Evolutionary conservation across 768 basidiomycete species (phyloP).

Genomic region (Fomitopsis pulvina): DNA sequence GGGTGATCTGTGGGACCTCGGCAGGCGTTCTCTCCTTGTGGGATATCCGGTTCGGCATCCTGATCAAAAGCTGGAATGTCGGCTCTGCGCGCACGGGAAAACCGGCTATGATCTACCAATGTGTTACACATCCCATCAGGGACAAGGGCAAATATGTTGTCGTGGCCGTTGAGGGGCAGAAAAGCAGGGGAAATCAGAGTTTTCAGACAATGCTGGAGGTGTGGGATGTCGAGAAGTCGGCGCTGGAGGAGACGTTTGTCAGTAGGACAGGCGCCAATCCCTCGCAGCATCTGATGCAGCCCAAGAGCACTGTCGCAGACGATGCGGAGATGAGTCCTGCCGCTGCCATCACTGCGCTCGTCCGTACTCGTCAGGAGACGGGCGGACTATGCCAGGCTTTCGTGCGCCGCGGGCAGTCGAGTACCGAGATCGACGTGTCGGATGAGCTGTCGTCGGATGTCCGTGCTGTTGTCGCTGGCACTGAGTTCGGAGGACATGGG

Average conservation of each 20-base stretch:
- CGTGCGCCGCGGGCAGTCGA: slow-evolving; percentile 10
- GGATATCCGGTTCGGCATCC: slow-evolving; percentile 91
- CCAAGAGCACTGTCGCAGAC: slow-evolving; percentile 41
- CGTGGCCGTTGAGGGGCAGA: slow-evolving; percentile 59
- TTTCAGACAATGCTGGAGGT: slow-evolving; percentile 65
- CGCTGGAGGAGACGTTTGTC: slow-evolving; percentile 74
- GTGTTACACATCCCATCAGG: slow-evolving; percentile 76
- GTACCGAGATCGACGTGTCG: slow-evolving; percentile 20
- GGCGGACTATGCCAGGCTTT: slow-evolving; percentile 12
- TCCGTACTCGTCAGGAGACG: slow-evolving; percentile 55
- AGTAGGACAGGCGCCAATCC: slow-evolving; percentile 41
- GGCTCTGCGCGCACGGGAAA: slow-evolving; percentile 47
- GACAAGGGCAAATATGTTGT: slow-evolving; percentile 89
- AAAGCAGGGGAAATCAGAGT: slow-evolving; percentile 6
- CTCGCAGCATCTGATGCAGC: slow-evolving; percentile 46
- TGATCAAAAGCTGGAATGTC: slow-evolving; percentile 83
- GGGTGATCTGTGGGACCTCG: slow-evolving; percentile 86
- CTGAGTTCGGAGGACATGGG: slow-evolving; percentile 72
- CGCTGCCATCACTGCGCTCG: slow-evolving; percentile 71
- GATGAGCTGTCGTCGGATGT: slow-evolving; percentile 57
- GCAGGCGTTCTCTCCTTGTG: slow-evolving; percentile 83
- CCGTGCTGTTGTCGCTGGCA: slow-evolving; percentile 61
- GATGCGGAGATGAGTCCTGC: slow-evolving; percentile 63
- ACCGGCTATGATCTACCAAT: slow-evolving; percentile 61
- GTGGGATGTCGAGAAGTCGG: slow-evolving; percentile 85